Evolutionary conservation across 768 basidiomycete species (phyloP).

Genomic region (Macrocybe gigantea): DNA sequence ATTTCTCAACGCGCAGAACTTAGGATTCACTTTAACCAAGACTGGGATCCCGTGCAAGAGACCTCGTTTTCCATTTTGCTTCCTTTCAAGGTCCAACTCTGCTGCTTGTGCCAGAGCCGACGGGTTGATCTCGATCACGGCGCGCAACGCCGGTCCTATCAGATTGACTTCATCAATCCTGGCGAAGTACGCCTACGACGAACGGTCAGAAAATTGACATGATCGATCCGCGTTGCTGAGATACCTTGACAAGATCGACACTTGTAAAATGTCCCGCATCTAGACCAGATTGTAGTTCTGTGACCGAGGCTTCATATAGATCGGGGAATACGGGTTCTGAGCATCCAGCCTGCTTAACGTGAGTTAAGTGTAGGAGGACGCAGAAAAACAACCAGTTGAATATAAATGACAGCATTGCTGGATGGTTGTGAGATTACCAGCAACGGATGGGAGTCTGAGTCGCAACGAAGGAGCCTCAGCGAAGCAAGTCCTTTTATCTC

Average conservation of each 20-base stretch:
- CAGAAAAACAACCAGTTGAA: too few species aligned
- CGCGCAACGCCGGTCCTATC: slow-evolving; percentile 49
- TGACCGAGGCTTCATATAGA: slow-evolving; percentile 54
- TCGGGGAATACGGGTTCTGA: slow-evolving; percentile 32
- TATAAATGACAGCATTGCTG: too few species aligned
- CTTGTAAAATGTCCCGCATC: slow-evolving; percentile 47
- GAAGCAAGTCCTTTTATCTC: too few species aligned
- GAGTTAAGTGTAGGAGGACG: too few species aligned
- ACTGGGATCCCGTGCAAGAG: slow-evolving; percentile 50
- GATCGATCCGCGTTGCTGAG: not conserved
- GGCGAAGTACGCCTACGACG: slow-evolving; percentile 51
- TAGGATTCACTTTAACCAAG: slow-evolving; percentile 36
- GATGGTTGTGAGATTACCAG: too few species aligned
- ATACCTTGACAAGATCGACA: slow-evolving; percentile 56
- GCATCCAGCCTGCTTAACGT: too few species aligned
- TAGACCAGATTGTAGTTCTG: slow-evolving; percentile 49
- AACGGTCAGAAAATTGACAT: not conserved
- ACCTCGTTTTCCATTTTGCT: slow-evolving; percentile 34
- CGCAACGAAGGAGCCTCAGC: too few species aligned
- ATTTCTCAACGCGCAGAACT: not conserved
- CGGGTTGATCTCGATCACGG: slow-evolving; percentile 53
- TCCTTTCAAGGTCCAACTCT: slow-evolving; percentile 39
- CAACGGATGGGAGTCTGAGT: too few species aligned
- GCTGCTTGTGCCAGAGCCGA: slow-evolving; percentile 48
- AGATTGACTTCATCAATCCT: slow-evolving; percentile 68